phyloP scores from a whole-genome alignment of 257 asterid genomes.

The Solanum stenotomum region DNA sequence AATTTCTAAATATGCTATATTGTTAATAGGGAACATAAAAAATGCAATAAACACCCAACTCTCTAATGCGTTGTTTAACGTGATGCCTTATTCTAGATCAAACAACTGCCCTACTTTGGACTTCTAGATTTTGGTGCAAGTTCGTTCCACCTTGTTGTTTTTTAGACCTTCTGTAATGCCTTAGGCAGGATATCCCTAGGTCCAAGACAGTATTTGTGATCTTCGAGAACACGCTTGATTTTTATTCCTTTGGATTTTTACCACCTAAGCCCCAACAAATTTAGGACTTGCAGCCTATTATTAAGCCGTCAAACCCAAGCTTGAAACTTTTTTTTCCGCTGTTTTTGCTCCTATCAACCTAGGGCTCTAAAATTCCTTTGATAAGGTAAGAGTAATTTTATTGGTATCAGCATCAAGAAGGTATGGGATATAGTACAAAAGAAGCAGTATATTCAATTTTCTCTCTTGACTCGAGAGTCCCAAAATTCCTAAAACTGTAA shows the following conservation, averaged over 20 bases:
- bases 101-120: not conserved
- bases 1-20: not conserved
- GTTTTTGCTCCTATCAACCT: not conserved
- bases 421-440: not conserved
- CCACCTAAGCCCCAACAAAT: not conserved
- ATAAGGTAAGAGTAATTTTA: not conserved
- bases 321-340: not conserved
- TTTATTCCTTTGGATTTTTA: not conserved
- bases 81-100: not conserved
- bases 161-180: not conserved
- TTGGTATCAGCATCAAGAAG: not conserved
- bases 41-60: not conserved
- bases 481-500: not conserved
- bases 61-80: not conserved
- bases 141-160: not conserved
- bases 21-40: not conserved
- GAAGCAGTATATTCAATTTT: not conserved
- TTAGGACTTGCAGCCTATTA: not conserved
- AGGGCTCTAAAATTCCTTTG: not conserved
- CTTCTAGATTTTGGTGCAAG: not conserved
- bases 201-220: not conserved
- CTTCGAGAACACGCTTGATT: not conserved
- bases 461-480: not conserved
- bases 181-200: not conserved
- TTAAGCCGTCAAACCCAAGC: not conserved